phyloP scores from a whole-genome alignment of 2,329 filamentous ascomycete genomes.

The Ophiognomonia clavigignenti-juglandacearum region DNA sequence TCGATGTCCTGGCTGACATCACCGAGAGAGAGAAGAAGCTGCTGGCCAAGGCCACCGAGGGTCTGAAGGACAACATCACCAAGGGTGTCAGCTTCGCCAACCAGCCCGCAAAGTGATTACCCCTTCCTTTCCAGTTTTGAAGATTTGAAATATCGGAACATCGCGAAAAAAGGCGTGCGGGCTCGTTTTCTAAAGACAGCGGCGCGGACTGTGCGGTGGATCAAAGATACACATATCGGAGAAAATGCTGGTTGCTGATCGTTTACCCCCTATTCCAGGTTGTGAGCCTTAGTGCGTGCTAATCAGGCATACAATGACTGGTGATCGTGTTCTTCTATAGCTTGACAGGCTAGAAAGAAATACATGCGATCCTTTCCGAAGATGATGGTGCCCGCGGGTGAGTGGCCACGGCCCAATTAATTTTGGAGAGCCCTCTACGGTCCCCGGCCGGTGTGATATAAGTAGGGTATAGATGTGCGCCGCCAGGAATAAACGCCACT shows the following conservation, averaged over 20 bases:
- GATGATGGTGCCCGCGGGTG: background rate
- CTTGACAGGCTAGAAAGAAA: constrained; percentile 8
- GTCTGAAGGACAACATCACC: constrained; percentile 85
- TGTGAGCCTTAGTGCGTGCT: constrained; percentile 10
- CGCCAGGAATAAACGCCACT: constrained; percentile 9
- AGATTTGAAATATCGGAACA: constrained; percentile 15
- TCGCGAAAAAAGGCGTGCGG: constrained; percentile 6
- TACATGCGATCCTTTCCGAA: constrained; percentile 2
- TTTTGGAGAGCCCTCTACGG: background rate
- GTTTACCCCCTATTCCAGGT: constrained; percentile 14
- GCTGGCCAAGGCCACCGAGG: constrained; percentile 68
- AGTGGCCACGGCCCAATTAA: background rate
- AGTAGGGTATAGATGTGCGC: constrained; percentile 14
- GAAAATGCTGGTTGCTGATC: constrained; percentile 14
- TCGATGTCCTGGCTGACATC: constrained; percentile 71
- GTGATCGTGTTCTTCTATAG: background rate
- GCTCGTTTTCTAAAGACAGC: constrained; percentile 8
- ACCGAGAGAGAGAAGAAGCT: constrained; percentile 88
- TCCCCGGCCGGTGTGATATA: background rate
- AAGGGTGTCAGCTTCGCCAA: constrained; percentile 90
- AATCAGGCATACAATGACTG: constrained; percentile 1
- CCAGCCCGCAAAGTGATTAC: constrained; percentile 77
- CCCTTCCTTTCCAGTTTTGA: constrained; percentile 22
- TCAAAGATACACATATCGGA: constrained; percentile 3
- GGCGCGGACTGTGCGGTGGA: constrained; percentile 11